phyloP scores from a whole-genome alignment of 352 stramenopile species.

The Globisporangium canariense region DNA sequence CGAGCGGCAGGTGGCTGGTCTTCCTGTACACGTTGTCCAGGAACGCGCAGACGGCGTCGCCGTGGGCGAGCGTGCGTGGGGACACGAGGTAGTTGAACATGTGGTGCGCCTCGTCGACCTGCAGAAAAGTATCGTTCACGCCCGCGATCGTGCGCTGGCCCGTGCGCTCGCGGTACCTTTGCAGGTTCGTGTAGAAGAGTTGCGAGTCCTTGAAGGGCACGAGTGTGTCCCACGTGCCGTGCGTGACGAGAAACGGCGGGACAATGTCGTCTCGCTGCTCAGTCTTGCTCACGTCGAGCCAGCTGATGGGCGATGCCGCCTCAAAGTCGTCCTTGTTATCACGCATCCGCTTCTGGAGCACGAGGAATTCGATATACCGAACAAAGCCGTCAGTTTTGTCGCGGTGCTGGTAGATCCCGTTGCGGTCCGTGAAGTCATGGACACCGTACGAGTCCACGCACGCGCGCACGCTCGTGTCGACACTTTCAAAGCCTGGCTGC shows the following conservation, averaged over 20 bases:
- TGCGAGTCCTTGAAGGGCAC: slow-evolving; percentile 69
- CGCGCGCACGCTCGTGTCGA: slow-evolving; percentile 65
- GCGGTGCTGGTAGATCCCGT: slow-evolving; percentile 56
- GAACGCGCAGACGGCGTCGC: slow-evolving; percentile 64
- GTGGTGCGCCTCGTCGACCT: slow-evolving; percentile 59
- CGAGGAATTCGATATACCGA: slow-evolving; percentile 59
- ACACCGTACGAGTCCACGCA: slow-evolving; percentile 79
- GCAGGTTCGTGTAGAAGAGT: slow-evolving; percentile 56
- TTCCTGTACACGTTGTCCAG: slow-evolving; percentile 51
- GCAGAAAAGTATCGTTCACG: slow-evolving; percentile 61
- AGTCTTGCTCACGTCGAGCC: slow-evolving; percentile 38
- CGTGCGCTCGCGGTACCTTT: slow-evolving; percentile 14
- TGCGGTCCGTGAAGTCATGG: slow-evolving; percentile 71
- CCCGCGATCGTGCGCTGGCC: slow-evolving; percentile 11
- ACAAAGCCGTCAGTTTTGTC: slow-evolving; percentile 59
- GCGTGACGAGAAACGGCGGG: slow-evolving; percentile 73
- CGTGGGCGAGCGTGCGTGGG: slow-evolving; percentile 59
- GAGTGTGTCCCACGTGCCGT: slow-evolving; percentile 67
- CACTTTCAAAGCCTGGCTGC: slow-evolving; percentile 70
- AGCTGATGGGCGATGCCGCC: slow-evolving; percentile 53
- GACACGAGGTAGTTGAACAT: slow-evolving; percentile 77
- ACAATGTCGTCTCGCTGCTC: slow-evolving; percentile 28
- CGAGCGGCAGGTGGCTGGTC: slow-evolving; percentile 27
- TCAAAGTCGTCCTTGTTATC: slow-evolving; percentile 45
- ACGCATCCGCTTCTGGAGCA: slow-evolving; percentile 65